Percentiles rank a stretch among this genome's conserved stretches.
Conservation (phyloP, 768 basidiomycete species). For the Psilocybe tampanensis region DNA sequence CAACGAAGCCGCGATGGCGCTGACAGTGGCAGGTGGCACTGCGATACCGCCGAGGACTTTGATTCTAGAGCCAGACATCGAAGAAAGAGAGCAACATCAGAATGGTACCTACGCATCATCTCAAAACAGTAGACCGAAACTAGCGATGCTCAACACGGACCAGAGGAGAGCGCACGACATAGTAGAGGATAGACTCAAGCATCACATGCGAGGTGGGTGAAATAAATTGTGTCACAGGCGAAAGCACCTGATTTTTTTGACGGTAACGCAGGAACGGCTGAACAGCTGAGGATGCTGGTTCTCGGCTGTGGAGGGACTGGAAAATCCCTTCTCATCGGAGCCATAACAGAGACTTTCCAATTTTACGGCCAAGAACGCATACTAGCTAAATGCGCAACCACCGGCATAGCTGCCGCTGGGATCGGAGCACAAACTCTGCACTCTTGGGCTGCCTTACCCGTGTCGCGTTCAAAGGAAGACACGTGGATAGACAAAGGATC, state of each 20-base stretch:
- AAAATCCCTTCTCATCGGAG: constrained; percentile 42
- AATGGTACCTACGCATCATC: no score
- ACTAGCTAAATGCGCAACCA: constrained; percentile 38
- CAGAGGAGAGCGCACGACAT: neutral
- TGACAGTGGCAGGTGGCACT: no score
- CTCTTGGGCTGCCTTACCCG: constrained; percentile 27
- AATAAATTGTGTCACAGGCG: neutral
- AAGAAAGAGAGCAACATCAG: neutral
- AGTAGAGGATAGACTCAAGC: neutral
- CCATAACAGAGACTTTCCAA: constrained; percentile 35
- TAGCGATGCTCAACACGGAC: neutral
- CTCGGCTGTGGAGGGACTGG: constrained; percentile 45
- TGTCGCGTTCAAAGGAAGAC: neutral
- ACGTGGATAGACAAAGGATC: constrained; percentile 1
- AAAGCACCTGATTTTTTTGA: no score
- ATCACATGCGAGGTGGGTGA: neutral
- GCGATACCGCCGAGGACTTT: no score
- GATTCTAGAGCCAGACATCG: neutral
- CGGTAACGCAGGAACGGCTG: neutral
- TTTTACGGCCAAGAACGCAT: neutral
- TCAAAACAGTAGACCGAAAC: neutral
- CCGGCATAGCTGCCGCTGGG: constrained; percentile 40
- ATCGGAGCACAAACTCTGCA: constrained; percentile 40
- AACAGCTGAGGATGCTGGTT: constrained; percentile 12
- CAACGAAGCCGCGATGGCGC: no score